Evolutionary conservation across 2,329 filamentous ascomycete genomes (phyloP).

Genomic region (Fusarium sp.): DNA sequence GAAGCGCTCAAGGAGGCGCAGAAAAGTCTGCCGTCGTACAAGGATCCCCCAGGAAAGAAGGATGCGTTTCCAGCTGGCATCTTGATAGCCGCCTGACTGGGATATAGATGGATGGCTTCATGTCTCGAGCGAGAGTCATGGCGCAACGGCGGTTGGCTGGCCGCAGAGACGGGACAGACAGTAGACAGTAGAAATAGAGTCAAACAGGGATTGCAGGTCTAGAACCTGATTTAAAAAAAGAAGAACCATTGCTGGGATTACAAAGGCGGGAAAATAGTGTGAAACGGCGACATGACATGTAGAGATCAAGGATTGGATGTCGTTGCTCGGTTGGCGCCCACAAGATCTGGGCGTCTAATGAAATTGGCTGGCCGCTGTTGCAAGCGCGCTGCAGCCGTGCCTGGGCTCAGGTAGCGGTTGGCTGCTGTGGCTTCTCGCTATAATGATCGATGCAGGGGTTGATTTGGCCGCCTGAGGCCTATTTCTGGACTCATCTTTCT

Average conservation of each 20-base stretch:
- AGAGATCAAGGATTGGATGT: conserved; percentile 32
- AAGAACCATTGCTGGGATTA: conserved; percentile 12
- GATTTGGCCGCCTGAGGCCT: conserved; percentile 30
- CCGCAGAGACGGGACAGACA: conserved; percentile 21
- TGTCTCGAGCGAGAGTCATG: conserved; percentile 23
- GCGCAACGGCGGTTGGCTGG: conserved; percentile 19
- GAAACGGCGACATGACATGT: conserved; percentile 17
- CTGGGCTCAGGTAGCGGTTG: conserved; percentile 20
- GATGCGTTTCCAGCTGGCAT: conserved; percentile 16
- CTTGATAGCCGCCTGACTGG: conserved; percentile 41
- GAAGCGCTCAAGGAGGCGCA: conserved; percentile 32
- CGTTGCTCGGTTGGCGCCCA: conserved; percentile 33
- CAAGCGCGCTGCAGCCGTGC: conserved; percentile 36
- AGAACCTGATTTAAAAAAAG: conserved; percentile 15
- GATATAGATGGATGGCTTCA: conserved; percentile 14
- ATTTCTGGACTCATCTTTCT: conserved; percentile 14
- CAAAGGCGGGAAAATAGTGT: conserved; percentile 12
- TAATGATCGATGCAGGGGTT: conserved; percentile 28
- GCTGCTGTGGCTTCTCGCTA: conserved; percentile 19
- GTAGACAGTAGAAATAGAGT: conserved; percentile 11
- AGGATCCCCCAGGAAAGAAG: conserved; percentile 9
- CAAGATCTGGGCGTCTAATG: conserved; percentile 35
- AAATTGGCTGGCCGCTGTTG: conserved; percentile 34
- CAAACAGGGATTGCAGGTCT: conserved; percentile 15
- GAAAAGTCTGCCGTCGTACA: conserved; percentile 5